phyloP scores from a whole-genome alignment of 2,329 filamentous ascomycete genomes.

The Fusarium annulatum region DNA sequence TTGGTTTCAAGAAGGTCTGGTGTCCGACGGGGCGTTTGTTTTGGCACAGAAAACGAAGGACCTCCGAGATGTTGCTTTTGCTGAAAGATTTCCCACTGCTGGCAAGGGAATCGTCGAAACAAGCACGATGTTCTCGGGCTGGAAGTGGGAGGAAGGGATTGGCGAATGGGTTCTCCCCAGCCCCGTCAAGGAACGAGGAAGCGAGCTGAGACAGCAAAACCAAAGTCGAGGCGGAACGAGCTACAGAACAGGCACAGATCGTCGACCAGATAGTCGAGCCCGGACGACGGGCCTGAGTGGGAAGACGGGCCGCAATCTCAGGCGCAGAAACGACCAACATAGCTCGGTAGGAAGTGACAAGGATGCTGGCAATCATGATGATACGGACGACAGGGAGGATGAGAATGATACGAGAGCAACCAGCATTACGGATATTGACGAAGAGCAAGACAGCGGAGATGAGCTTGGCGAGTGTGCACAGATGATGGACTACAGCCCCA shows the following conservation, averaged over 20 bases:
- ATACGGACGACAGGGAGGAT: constrained; percentile 11
- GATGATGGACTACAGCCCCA: neutral
- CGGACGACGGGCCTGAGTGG: constrained; percentile 18
- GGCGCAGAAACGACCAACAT: neutral
- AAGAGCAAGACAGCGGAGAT: constrained; percentile 35
- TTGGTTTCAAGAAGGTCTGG: constrained; percentile 52
- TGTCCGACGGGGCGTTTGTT: constrained; percentile 61
- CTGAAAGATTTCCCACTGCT: constrained; percentile 55
- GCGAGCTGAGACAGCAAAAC: constrained; percentile 7
- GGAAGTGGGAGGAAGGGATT: constrained; percentile 56
- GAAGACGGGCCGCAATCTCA: constrained; percentile 9
- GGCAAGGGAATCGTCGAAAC: constrained; percentile 10
- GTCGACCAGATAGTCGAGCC: constrained; percentile 21
- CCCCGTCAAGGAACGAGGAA: constrained; percentile 26
- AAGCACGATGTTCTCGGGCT: constrained; percentile 49
- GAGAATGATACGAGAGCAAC: constrained; percentile 27
- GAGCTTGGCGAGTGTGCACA: constrained; percentile 33
- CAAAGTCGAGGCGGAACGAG: constrained; percentile 6
- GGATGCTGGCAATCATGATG: constrained; percentile 17
- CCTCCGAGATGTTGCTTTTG: constrained; percentile 64
- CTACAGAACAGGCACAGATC: constrained; percentile 16
- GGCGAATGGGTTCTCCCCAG: constrained; percentile 53
- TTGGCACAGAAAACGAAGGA: constrained; percentile 64
- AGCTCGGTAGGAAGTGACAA: constrained; percentile 19
- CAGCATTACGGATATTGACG: constrained; percentile 18